Conservation (phyloP, 1,284 basidiomycete genomes). For the Melanopsichium pennsylvanicum region DNA sequence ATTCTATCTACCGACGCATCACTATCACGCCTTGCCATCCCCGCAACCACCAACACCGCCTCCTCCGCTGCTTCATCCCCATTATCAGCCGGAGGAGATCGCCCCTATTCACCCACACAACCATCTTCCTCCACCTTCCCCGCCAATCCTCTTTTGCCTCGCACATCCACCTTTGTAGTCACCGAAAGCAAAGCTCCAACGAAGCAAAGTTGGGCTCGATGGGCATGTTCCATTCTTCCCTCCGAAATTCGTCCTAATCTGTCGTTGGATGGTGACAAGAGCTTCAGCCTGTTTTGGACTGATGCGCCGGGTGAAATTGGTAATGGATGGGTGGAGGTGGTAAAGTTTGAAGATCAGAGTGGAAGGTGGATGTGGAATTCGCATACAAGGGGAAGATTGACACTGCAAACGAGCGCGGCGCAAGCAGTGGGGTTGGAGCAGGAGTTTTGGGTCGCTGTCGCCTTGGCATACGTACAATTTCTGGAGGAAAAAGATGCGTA, state of each 20-base stretch:
- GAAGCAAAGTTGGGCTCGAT: constrained; percentile 45
- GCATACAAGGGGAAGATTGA: constrained; percentile 36
- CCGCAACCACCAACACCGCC: constrained; percentile 1
- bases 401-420: constrained; percentile 46
- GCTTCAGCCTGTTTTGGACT: constrained; percentile 53
- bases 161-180: constrained; percentile 5
- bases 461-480: constrained; percentile 56
- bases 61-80: constrained; percentile 6
- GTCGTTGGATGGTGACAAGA: constrained; percentile 47
- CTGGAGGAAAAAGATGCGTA: constrained; percentile 52
- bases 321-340: constrained; percentile 34
- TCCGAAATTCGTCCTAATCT: constrained; percentile 42
- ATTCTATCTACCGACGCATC: neutral
- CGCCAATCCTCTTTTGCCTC: neutral
- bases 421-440: constrained; percentile 45
- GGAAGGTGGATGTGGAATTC: constrained; percentile 56
- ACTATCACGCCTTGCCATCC: constrained; percentile 13
- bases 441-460: constrained; percentile 54
- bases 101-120: constrained; percentile 46
- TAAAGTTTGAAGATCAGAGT: constrained; percentile 47
- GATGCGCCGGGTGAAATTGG: constrained; percentile 17
- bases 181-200: neutral
- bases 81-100: constrained; percentile 24
- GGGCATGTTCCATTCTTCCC: constrained; percentile 53
- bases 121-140: constrained; percentile 5